Evolutionary conservation across 306 rosid genomes (phyloP).

Genomic region (Glycine latifolia): DNA sequence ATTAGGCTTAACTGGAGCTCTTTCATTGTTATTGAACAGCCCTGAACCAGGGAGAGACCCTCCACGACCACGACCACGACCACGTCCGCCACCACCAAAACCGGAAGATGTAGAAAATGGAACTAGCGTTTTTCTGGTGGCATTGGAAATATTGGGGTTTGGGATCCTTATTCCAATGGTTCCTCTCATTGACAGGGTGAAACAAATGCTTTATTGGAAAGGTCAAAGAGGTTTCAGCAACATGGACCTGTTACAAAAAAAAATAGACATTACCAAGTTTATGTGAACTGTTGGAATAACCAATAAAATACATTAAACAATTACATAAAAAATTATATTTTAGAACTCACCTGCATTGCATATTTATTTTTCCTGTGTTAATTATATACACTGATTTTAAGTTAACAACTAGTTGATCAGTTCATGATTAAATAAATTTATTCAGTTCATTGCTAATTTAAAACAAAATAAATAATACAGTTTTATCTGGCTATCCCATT

Average conservation of each 20-base stretch:
- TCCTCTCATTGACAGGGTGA: conserved; percentile 65
- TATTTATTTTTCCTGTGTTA: background rate
- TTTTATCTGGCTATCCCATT: background rate
- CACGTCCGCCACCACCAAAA: conserved; percentile 56
- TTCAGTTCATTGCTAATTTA: background rate
- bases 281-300: background rate
- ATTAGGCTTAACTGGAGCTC: conserved; percentile 54
- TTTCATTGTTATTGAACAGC: conserved; percentile 43
- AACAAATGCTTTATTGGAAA: conserved; percentile 22
- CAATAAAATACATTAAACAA: conserved; percentile 1
- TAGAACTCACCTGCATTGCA: background rate
- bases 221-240: conserved; percentile 30
- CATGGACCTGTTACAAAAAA: conserved; percentile 42
- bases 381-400: background rate
- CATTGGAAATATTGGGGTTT: conserved; percentile 54
- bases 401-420: conserved; percentile 1
- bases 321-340: background rate
- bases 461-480: background rate
- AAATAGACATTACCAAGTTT: conserved; percentile 9
- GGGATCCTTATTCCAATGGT: conserved; percentile 63
- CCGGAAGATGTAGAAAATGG: conserved; percentile 71
- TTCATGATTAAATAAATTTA: background rate
- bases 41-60: conserved; percentile 40
- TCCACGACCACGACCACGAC: conserved; percentile 63
- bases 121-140: conserved; percentile 52